phyloP scores from a whole-genome alignment of 139 green algal species.

The Chlorella sp. region DNA sequence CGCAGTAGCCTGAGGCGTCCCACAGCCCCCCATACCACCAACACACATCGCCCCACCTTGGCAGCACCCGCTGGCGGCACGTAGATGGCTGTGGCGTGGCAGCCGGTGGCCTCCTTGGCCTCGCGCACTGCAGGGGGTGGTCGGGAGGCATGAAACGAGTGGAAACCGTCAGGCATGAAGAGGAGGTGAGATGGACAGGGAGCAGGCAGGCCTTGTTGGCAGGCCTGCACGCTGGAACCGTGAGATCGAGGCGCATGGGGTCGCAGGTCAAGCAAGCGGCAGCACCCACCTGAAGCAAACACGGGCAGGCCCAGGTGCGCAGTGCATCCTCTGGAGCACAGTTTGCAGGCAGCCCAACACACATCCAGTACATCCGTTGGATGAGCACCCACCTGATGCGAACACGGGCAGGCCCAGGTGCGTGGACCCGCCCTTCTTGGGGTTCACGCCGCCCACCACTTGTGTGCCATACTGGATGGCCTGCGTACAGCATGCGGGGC shows the following conservation, averaged over 20 bases:
- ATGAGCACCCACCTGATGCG: conserved; percentile 57
- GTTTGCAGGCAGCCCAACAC: not conserved
- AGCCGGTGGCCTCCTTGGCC: conserved; percentile 84
- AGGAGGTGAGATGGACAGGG: too few relatives aligned
- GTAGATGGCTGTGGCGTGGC: conserved; percentile 94
- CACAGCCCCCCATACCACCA: too few relatives aligned
- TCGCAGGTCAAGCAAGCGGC: too few relatives aligned
- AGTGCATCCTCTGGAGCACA: conserved; percentile 65
- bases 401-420: conserved; percentile 98
- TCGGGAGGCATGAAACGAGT: too few relatives aligned
- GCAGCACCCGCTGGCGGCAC: conserved; percentile 96
- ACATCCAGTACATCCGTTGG: not conserved
- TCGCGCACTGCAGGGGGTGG: conserved; percentile 72
- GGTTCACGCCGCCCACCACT: conserved; percentile 98
- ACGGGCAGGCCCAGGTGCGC: conserved; percentile 96
- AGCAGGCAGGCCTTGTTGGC: too few relatives aligned
- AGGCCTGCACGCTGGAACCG: too few relatives aligned
- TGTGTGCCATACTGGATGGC: conserved; percentile 98
- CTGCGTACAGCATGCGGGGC: conserved; percentile 55
- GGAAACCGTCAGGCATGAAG: too few relatives aligned
- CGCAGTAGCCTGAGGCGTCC: too few relatives aligned
- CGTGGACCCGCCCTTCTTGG: conserved; percentile 94
- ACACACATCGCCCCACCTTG: conserved; percentile 6
- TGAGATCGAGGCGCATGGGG: too few relatives aligned
- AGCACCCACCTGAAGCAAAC: conserved; percentile 75